Base-by-base conservation (phyloP, 495 filamentous ascomycete species). In the Podospora conica region DNA sequence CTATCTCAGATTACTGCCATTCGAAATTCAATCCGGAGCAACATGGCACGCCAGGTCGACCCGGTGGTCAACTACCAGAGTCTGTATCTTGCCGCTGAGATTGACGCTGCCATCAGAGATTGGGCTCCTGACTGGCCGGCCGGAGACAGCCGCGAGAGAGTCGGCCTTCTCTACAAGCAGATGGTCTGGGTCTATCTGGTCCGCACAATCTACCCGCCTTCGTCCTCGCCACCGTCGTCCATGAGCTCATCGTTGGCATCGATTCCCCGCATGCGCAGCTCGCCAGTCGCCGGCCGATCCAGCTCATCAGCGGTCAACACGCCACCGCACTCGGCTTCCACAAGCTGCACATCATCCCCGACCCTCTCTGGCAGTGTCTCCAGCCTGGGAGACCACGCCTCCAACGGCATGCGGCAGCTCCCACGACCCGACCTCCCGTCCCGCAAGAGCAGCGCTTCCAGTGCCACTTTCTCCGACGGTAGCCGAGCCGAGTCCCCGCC, bases 131-230 rank as follows among this genome's bases (percentile, higher is more conserved):
- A 83, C 0, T 89, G 91, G 76, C 82, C 87, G 6, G 80, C 82
- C 9, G 87, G 90, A 11, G 88, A 91, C 23, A 83, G 86, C 22
- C 90, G 93, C 53, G 90, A 87, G 73, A 84, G 83, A n/a, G 86
- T 92, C 28, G 89, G 88, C 0, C 85, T 92, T 65, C 84, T 97
- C 6, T 96, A 97, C 75, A 87, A 92, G 55, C 92, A 96, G 74
- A 92, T 90, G 70, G 91, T 92, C 65, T 96, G 91, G 91, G 86
- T 96, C 6, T 96, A 97, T 71, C 82, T 97, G 0, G 90, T 90
- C 73, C 87, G 93, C 28, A 96, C 93, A 1, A 90, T 95, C 68
- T 87, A 89, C 65, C 90, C 90, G n/a, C 82, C 83, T 1, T 77
- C 76, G 11, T 64, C 76, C 0, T 64, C 66, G 7, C 64, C 80